phyloP scores from a whole-genome alignment of 768 basidiomycete species.

The Pleurotus platypus region DNA sequence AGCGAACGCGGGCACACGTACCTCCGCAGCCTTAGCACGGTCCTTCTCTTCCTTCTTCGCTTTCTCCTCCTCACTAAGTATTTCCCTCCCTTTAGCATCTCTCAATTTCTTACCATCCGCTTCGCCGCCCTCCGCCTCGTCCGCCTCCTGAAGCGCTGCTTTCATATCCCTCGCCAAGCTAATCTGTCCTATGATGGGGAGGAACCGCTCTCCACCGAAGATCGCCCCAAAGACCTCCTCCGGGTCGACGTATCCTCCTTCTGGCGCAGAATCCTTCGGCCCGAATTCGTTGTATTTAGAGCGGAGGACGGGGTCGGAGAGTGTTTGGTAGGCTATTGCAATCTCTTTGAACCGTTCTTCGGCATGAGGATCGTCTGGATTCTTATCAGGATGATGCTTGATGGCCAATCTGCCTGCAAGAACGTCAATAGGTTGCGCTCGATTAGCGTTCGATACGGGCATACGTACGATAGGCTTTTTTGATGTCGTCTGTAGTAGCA shows the following conservation, averaged over 20 bases:
- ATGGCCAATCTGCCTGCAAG: constrained; percentile 73
- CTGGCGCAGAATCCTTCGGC: constrained; percentile 74
- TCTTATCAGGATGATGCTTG: constrained; percentile 92
- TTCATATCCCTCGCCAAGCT: constrained; percentile 90
- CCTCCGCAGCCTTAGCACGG: constrained; percentile 64
- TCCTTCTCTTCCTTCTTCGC: constrained; percentile 73
- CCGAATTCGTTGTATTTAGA: constrained; percentile 93
- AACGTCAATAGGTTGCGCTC: background rate
- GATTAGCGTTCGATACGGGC: background rate
- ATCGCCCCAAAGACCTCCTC: constrained; percentile 80
- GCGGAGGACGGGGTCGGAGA: constrained; percentile 72
- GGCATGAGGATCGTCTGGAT: constrained; percentile 79
- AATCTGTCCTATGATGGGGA: constrained; percentile 85
- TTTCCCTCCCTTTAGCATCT: constrained; percentile 50
- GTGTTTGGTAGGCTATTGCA: constrained; percentile 84
- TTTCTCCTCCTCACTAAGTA: constrained; percentile 67
- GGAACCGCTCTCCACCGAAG: constrained; percentile 85
- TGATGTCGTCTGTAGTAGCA: constrained; percentile 81
- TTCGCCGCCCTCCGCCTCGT: constrained; percentile 51
- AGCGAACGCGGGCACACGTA: constrained; percentile 23
- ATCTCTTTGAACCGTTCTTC: constrained; percentile 90
- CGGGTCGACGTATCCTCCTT: constrained; percentile 86
- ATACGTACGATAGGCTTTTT: constrained; percentile 82
- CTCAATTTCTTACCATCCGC: constrained; percentile 51
- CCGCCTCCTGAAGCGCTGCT: constrained; percentile 82